Conservation (phyloP, 768 basidiomycete species). For the Pleurotus pulmonarius region DNA sequence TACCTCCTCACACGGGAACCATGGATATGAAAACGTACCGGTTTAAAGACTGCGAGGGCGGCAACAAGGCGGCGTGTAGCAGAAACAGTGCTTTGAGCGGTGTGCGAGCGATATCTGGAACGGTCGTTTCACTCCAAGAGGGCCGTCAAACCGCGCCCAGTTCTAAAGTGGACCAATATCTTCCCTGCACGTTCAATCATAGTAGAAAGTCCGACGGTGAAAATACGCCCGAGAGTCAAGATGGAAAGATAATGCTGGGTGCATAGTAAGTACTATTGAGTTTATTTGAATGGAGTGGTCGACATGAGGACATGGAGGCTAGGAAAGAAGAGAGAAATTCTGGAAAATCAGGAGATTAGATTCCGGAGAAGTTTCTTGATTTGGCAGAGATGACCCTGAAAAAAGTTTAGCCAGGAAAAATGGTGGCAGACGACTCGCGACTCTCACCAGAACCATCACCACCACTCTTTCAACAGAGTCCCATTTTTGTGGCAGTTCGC, state of each 20-base stretch:
- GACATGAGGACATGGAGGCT: background rate
- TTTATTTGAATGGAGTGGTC: background rate
- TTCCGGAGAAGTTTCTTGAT: background rate
- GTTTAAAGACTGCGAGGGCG: too few relatives aligned
- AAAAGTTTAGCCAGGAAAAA: conserved; percentile 2
- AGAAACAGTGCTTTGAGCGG: too few relatives aligned
- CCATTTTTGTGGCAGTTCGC: conserved; percentile 14
- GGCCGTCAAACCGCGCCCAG: background rate
- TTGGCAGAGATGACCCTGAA: background rate
- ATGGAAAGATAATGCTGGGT: background rate
- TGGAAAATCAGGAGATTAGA: background rate
- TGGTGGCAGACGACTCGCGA: background rate
- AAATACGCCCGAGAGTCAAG: background rate
- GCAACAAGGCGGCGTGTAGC: too few relatives aligned
- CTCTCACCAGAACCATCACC: conserved; percentile 5
- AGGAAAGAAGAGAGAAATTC: background rate
- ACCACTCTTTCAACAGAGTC: background rate
- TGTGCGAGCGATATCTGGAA: too few relatives aligned
- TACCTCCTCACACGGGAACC: too few relatives aligned
- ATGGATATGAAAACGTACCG: too few relatives aligned
- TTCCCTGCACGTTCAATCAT: background rate
- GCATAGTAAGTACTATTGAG: too few relatives aligned
- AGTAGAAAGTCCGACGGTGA: background rate
- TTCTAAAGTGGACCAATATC: background rate
- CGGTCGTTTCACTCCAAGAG: background rate